Evolutionary conservation across 345 rosid species (phyloP), one percentile per base, ranked within the genome.

Genomic region (Linum lewisii): DNA sequence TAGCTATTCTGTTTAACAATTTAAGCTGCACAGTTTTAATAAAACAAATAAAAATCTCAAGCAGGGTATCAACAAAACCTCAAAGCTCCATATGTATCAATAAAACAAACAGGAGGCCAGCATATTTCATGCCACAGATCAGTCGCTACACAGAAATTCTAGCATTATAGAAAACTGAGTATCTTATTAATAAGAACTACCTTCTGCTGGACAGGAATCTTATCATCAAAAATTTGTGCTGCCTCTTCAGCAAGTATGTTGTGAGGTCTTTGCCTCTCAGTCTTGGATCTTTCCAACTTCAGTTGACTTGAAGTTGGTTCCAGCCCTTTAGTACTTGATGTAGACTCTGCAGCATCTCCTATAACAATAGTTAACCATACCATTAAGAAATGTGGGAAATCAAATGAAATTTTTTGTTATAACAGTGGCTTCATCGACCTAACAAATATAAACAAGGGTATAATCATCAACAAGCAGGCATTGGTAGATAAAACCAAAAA

Each of bases 1-100:
- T 93, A 64, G 97, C 96, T 73, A 93, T 80, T 76, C 99, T 82
- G 60, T 81, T 87, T 73, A 93, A 65, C 76, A 93, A 75, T 72
- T 80, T 69, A 61, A 82, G 78, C 99, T 93, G 90, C 88, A 78
- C 63, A 58, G 38, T 44, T 65, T 66, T 61, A 51, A 75, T 59
- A 65, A 29, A 58, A 19, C 60, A 29, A 14, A 67, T 70, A 59
- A 69, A 65, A 62, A 57, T 45, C 57, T 24, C 24, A 49, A 63
- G 32, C 37, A 47, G 61, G 34, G 51, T 7, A 3, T 24, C 22
- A 25, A 42, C 54, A 69, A 4, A 5, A 18, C 45, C 6, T 42
- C 25, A 0, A 24, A 7, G 1, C 14, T 21, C 36, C 14, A 44
- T 6, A 45, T 7, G 9, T 45, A 15, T 14, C 45, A 45, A 13